Evolutionary conservation across 2,329 filamentous ascomycete species (phyloP).

Genomic region (Ophiostoma australiae): DNA sequence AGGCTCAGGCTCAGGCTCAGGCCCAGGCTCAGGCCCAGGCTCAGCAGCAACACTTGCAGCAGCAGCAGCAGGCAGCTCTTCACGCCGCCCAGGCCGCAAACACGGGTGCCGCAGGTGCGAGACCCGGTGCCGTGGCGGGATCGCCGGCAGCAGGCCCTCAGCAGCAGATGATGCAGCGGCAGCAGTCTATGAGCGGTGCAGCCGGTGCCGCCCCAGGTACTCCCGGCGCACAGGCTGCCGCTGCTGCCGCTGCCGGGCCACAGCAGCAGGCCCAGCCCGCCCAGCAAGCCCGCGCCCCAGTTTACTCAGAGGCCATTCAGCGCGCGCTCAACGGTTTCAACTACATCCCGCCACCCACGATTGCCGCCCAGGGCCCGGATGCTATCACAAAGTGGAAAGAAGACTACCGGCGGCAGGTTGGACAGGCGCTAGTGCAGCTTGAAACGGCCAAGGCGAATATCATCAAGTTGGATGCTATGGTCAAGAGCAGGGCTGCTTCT

Average conservation of each 20-base stretch:
- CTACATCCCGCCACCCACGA: conserved; percentile 42
- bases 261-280: conserved; percentile 25
- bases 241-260: conserved; percentile 26
- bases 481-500: conserved; percentile 41
- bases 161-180: conserved; percentile 22
- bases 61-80: conserved; percentile 24
- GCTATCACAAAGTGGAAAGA: conserved; percentile 45
- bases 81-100: conserved; percentile 2
- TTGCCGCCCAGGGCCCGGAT: conserved; percentile 43
- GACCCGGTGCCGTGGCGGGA: conserved; percentile 12
- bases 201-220: neutral
- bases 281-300: conserved; percentile 19
- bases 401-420: conserved; percentile 46
- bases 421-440: conserved; percentile 47
- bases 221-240: neutral
- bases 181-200: conserved; percentile 7
- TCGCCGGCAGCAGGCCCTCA: conserved; percentile 27
- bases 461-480: conserved; percentile 39
- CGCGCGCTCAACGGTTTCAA: conserved; percentile 46
- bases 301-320: conserved; percentile 42
- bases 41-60: conserved; percentile 22
- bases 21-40: conserved; percentile 13
- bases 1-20: conserved; percentile 23
- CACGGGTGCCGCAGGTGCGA: conserved; percentile 16
- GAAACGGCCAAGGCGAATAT: conserved; percentile 43